Evolutionary conservation across 1,139 yeast genomes (phyloP).

Genomic region (Nadsonia starkeyi-henricii): DNA sequence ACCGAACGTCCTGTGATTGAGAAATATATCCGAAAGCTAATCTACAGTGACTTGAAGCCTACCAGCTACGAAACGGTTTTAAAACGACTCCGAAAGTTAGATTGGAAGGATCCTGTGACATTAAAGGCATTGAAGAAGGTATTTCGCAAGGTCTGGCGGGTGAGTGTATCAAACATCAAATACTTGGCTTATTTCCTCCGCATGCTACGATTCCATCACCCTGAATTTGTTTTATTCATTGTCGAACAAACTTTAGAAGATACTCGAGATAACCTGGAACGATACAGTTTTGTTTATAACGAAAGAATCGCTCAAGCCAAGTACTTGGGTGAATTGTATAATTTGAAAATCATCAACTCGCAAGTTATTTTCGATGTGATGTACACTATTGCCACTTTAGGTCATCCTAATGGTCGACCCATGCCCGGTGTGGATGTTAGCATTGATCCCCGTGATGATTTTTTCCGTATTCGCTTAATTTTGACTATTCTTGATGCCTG

Average conservation of each 20-base stretch:
- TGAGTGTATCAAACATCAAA: slow-evolving; percentile 43
- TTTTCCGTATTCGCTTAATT: slow-evolving; percentile 53
- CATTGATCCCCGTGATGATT: slow-evolving; percentile 52
- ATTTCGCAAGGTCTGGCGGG: slow-evolving; percentile 48
- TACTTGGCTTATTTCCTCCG: slow-evolving; percentile 37
- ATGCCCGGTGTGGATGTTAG: slow-evolving; percentile 30
- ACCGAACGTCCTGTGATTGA: slow-evolving; percentile 21
- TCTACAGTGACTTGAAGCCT: slow-evolving; percentile 34
- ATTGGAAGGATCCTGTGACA: slow-evolving; percentile 34
- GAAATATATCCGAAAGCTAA: slow-evolving; percentile 21
- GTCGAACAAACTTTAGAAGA: slow-evolving; percentile 58
- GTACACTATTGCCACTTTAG: slow-evolving; percentile 50
- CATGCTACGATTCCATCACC: slow-evolving; percentile 26
- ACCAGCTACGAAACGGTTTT: slow-evolving; percentile 27
- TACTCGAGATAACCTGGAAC: slow-evolving; percentile 52
- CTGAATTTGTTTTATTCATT: slow-evolving; percentile 30
- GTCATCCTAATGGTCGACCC: slow-evolving; percentile 55
- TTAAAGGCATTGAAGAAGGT: slow-evolving; percentile 32
- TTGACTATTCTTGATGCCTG: slow-evolving; percentile 26
- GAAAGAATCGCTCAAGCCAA: slow-evolving; percentile 52
- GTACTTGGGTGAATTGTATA: slow-evolving; percentile 46
- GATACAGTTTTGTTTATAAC: slow-evolving; percentile 44
- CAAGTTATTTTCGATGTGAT: slow-evolving; percentile 38
- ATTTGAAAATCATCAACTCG: slow-evolving; percentile 34
- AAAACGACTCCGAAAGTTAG: slow-evolving; percentile 31